These are phyloP conservation scores for Oryza meridionalis DNA, from an alignment of 176 grass and related monocot species.

Conservation along the genomic window DNA sequence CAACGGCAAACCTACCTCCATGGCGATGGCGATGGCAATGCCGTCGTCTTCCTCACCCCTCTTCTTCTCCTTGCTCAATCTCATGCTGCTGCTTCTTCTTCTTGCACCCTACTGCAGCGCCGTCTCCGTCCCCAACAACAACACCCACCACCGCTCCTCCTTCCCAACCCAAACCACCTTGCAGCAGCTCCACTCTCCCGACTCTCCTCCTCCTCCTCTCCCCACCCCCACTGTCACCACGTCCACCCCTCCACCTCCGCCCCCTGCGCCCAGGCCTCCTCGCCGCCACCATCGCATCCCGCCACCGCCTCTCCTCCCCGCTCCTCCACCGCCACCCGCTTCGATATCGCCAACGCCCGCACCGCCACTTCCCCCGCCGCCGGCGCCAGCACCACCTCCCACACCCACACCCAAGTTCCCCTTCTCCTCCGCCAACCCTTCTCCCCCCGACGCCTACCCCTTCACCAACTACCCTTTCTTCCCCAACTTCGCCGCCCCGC, in stretches of 20 bases:
- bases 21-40: not conserved
- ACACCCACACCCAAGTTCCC: conserved; percentile 37
- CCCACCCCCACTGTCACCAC: too few relatives aligned
- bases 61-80: not conserved
- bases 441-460: conserved; percentile 37
- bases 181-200: not conserved
- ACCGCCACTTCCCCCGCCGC: not conserved
- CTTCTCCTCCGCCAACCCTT: conserved; percentile 34
- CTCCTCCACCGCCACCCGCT: not conserved
- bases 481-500: conserved; percentile 26
- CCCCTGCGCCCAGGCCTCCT: not conserved
- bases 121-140: not conserved
- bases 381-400: not conserved
- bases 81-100: not conserved
- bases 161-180: too few relatives aligned
- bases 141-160: not conserved
- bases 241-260: not conserved
- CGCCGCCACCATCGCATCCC: conserved; percentile 26
- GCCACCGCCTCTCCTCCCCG: not conserved
- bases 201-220: too few relatives aligned
- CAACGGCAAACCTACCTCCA: not conserved
- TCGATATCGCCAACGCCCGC: not conserved
- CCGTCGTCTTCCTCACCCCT: too few relatives aligned
- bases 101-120: not conserved
- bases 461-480: conserved; percentile 59